Conservation (phyloP, 768 basidiomycete genomes). For the Lentinula raphanica region DNA sequence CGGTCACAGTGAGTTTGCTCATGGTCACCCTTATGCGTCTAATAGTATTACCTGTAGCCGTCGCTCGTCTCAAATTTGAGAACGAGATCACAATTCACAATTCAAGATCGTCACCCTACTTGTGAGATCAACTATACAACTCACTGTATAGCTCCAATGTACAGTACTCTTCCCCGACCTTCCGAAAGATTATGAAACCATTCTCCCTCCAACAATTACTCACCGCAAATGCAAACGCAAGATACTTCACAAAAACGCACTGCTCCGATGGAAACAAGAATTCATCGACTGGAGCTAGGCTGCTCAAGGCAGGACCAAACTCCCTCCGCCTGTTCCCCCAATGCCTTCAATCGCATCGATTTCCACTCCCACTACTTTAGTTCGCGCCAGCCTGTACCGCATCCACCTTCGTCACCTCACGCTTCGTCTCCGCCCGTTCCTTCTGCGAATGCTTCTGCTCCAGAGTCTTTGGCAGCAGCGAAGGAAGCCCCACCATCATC, state of each 20-base stretch:
- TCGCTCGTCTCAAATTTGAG: constrained; percentile 79
- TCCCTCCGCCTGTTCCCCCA: constrained; percentile 21
- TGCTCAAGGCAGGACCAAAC: constrained; percentile 43
- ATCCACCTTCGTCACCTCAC: constrained; percentile 11
- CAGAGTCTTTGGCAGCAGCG: not conserved
- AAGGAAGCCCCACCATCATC: too few species aligned
- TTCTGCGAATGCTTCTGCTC: constrained; percentile 21
- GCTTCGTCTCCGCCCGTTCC: constrained; percentile 17
- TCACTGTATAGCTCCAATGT: not conserved
- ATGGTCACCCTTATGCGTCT: not conserved
- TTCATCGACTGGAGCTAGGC: constrained; percentile 72
- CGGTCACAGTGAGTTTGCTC: constrained; percentile 63
- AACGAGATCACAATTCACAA: constrained; percentile 77
- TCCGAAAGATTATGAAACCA: constrained; percentile 62
- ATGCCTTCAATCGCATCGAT: constrained; percentile 10
- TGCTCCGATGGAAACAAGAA: constrained; percentile 81
- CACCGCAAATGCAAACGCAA: constrained; percentile 82
- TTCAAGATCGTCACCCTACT: constrained; percentile 87
- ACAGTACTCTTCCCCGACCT: constrained; percentile 83
- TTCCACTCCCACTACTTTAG: constrained; percentile 18
- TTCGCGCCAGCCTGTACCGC: constrained; percentile 22
- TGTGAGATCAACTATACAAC: constrained; percentile 36
- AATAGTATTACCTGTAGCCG: constrained; percentile 40
- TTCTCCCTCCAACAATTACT: constrained; percentile 77
- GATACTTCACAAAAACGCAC: constrained; percentile 78